Evolutionary conservation across 2,329 filamentous ascomycete genomes (phyloP), one percentile per base, ranked within the genome.

Genomic region (Neofusicoccum cordaticola): DNA sequence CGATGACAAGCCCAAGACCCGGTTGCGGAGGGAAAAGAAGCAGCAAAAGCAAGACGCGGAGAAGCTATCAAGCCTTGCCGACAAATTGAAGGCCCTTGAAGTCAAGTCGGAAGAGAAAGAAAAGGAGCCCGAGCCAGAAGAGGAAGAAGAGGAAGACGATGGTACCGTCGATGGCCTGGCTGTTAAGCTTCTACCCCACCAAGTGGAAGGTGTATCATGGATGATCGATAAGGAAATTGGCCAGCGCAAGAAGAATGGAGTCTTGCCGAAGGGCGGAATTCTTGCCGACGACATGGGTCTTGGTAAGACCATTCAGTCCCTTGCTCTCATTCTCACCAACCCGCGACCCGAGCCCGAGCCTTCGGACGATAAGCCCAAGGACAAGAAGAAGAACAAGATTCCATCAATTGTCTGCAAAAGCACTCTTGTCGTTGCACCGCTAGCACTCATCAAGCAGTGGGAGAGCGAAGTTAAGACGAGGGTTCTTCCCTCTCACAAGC

Each of bases 361-460:
- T 15, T 81, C 83, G 4, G 81, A 85, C 42, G 82, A 81, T 0
- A 60, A 48, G 42, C 86, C 74, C 37, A 74, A 76, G 67, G 74
- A 72, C 35, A 71, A 77, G 60, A 79, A 80, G 71, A 89, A 88
- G 73, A 91, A 31, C 27, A 31, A 89, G 74, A 82, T 90, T n/a
- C 86, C 88, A 17, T 84, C 86, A 6, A 83, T 84, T 7, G 81
- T 93, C 27, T 87, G 90, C 69, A 93, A 90, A 74, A 88, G 88
- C 9, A 99, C 95, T 0, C 83, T 99, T 11, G 93, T 99, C 7
- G 91, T 99, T 60, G 95, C 95, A 1, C 95, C 95, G 0, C 81
- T 99, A 35, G 94, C 95, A 6, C 83, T 99, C 50, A 98, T 99
- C 79, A 91, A 95, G 70, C 95, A 99, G 77, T 99, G 95, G 95